Base-by-base conservation (phyloP, 345 rosid species). In the Salix suchowensis region DNA sequence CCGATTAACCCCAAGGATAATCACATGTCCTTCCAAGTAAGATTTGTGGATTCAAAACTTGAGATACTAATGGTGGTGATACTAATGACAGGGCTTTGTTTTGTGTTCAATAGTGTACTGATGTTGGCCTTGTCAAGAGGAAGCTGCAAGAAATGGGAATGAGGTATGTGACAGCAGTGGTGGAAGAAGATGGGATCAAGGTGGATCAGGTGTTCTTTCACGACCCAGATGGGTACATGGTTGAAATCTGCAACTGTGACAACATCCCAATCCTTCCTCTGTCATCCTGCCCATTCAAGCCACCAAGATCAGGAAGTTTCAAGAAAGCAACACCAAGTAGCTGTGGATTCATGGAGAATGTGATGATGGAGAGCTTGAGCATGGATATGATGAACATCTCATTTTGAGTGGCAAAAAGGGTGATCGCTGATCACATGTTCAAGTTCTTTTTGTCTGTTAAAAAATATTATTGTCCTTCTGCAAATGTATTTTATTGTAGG, bases 221-320 rank as follows among this genome's bases (percentile, higher is more conserved):
- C 42, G 91, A 88, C 79, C 91, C 91, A 14, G 91, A 88, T 79
- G 91, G 91, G 12, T 88, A 88, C 84, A 88, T 88, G 91, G 14
- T 88, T 23, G 91, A 88, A 79, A 40, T 88, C 52, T 87, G 91
- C 80, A 85, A 88, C 84, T 88, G 91, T 16, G 87, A 86, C 64
- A 88, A 84, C 68, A 83, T 88, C 34, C 86, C 91, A 15, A 79
- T 87, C 66, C 46, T 86, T 19, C 89, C 91, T 3, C 68, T 86
- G 34, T 84, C 90, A 28, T 66, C 69, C 37, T 84, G 81, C 78
- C 62, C 84, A 1, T 78, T 84, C 77, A 86, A 76, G 71, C 85
- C 84, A 1, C 86, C 84, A 2, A 62, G 79, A 40, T 66, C 44
- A 18, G 73, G 68, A 5, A 82, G 84, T 70, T 79, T 86, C 84